A percentile compares a stretch with the other conserved stretches of the same genome.
Evolutionary conservation across 495 filamentous ascomycete species (phyloP).

Genomic region (Tetracladium marchalianum): DNA sequence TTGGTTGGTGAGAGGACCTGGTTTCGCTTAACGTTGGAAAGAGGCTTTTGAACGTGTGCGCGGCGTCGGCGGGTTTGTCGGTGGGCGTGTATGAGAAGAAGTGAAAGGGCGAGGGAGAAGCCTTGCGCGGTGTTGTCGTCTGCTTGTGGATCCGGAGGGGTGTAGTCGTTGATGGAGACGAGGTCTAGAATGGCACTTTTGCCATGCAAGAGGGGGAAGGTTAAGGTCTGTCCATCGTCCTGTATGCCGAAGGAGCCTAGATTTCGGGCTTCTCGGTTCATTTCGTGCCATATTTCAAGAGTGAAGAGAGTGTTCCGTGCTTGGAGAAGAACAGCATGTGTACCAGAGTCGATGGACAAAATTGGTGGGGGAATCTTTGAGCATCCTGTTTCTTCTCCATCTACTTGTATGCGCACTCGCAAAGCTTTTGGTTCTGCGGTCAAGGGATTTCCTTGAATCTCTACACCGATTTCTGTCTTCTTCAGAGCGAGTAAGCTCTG

Average conservation of each 20-base stretch:
- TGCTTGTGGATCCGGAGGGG: constrained; percentile 4
- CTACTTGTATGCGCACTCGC: constrained; percentile 45
- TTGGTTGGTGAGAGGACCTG: constrained; percentile 35
- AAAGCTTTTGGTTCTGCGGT: constrained; percentile 48
- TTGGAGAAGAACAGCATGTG: constrained; percentile 61
- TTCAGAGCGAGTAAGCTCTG: constrained; percentile 70
- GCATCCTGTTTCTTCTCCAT: constrained; percentile 38
- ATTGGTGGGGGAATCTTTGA: constrained; percentile 28
- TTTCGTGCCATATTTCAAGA: constrained; percentile 88
- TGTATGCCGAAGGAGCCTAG: constrained; percentile 57
- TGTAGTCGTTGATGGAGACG: constrained; percentile 39
- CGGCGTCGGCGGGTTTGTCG: constrained; percentile 54
- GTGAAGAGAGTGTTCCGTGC: constrained; percentile 84
- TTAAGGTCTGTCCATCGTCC: constrained; percentile 45
- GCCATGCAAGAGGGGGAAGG: constrained; percentile 41
- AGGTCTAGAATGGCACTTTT: constrained; percentile 56
- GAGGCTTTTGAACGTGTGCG: constrained; percentile 48
- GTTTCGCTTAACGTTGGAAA: constrained; percentile 38
- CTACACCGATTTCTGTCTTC: constrained; percentile 21
- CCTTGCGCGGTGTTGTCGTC: constrained; percentile 41
- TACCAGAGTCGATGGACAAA: constrained; percentile 24
- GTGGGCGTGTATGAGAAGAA: constrained; percentile 66
- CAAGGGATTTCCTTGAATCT: no score
- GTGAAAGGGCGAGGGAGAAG: constrained; percentile 48
- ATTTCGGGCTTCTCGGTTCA: constrained; percentile 68